Base-by-base conservation (phyloP, 2,329 filamentous ascomycete genomes). In the Beauveria asiatica region DNA sequence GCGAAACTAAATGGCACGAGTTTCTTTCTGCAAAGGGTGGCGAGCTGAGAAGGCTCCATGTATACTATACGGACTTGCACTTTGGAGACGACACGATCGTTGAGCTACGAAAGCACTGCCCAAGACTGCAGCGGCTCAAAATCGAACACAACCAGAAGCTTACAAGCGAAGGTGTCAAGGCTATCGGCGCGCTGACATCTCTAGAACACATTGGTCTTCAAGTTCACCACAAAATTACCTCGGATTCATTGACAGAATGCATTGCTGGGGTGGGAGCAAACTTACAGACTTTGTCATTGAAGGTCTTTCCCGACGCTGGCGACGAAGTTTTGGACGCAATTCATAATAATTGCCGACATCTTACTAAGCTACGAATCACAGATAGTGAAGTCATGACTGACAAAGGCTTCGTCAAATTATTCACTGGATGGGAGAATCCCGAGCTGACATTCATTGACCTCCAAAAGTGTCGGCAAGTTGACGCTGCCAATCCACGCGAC, bases 1-100 rank as follows among this genome's bases (percentile, higher is more conserved):
- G 87, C 10, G 86, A 94, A 62, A 77, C 81, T 4, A 85, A 84
- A 69, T 97, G 92, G 92, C 79, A 82, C 56, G 78, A 82, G 53
- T 85, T 89, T 53, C 83, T 97, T 58, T 74, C 76, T 13, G 78
- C 80, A 55, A 85, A 88, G 61, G 92, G 92, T 11, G 66, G 76
- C 9, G 72, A 80, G 23, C 78, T 97, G 13, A 82, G 85, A 66
- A 79, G 80, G 0, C 73, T 97, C 21, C 89, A 92, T 67, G 80
- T 97, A 2, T 92, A 91, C 68, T 92, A 88, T 73, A 88, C 94
- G 0, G 92, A 97, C 70, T 87, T 82, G 57, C 86, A 92, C 37
- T 88, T 97, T 64, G 84, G 86, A 45, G 87, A 96, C 62, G 81
- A 88, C 8, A 83, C 83, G 1, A 76, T 94, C 1, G 70, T 77